Percentiles rank a stretch among this genome's conserved stretches.
Conservation (phyloP, 768 basidiomycete species). For the Lanmaoa rubissima region DNA sequence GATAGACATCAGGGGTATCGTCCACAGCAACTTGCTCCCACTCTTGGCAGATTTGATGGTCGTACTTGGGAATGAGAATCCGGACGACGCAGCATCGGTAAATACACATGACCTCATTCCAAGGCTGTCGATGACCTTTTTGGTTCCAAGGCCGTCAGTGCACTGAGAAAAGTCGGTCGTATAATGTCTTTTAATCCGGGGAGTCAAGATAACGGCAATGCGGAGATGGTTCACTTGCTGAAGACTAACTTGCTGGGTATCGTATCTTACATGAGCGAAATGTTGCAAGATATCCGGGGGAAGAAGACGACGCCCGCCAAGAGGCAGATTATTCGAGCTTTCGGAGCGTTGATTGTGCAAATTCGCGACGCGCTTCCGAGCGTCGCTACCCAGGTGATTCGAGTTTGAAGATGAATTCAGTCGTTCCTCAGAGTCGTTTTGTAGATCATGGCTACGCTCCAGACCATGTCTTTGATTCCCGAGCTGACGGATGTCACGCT, state of each 20-base stretch:
- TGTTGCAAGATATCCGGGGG: constrained; percentile 80
- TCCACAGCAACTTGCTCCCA: constrained; percentile 65
- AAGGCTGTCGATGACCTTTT: constrained; percentile 36
- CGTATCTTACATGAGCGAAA: constrained; percentile 80
- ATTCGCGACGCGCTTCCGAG: constrained; percentile 71
- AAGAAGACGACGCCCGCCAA: constrained; percentile 70
- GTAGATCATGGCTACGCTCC: constrained; percentile 94
- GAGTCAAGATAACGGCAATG: constrained; percentile 27
- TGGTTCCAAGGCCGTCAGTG: constrained; percentile 46
- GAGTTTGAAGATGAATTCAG: background rate
- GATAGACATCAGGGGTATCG: constrained; percentile 46
- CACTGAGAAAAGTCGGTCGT: constrained; percentile 44
- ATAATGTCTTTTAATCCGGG: constrained; percentile 26
- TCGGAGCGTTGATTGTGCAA: constrained; percentile 67
- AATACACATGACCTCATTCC: constrained; percentile 10
- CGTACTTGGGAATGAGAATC: constrained; percentile 69
- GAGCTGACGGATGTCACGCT: constrained; percentile 80
- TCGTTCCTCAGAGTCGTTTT: constrained; percentile 6
- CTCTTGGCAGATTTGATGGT: constrained; percentile 76
- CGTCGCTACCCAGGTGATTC: constrained; percentile 82
- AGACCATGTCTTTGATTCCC: constrained; percentile 76
- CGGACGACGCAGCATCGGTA: constrained; percentile 44
- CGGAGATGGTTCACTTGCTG: constrained; percentile 58
- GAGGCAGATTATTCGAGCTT: constrained; percentile 72
- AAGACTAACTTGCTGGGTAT: constrained; percentile 80